Percentiles rank a stretch among this genome's conserved stretches.
These are phyloP conservation scores for Lophiotrema nucula DNA, from an alignment of 495 filamentous ascomycete genomes.

Conservation along the genomic window DNA sequence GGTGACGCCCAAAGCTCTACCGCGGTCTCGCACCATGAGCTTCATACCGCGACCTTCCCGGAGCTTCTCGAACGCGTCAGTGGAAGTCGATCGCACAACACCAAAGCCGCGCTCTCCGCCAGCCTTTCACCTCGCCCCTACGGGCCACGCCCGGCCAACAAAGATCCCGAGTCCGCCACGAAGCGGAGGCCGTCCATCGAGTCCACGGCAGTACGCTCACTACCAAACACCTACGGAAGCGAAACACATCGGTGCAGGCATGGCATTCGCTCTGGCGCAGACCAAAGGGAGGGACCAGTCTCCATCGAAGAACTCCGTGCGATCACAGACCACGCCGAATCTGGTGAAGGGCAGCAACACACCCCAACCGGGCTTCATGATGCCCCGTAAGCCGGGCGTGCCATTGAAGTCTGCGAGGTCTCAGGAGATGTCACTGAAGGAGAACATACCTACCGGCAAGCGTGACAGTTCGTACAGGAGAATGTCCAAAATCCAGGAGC, in stretches of 20 bases:
- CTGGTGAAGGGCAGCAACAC: slow-evolving; percentile 3
- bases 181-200: background rate
- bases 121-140: background rate
- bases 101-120: background rate
- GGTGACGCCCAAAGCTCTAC: slow-evolving; percentile 18
- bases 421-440: slow-evolving; percentile 8
- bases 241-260: slow-evolving; percentile 22
- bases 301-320: slow-evolving; percentile 17
- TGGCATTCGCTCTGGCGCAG: slow-evolving; percentile 15
- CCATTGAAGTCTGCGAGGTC: background rate
- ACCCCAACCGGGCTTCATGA: slow-evolving; percentile 9
- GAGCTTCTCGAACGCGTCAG: slow-evolving; percentile 3
- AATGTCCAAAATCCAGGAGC: slow-evolving; percentile 13
- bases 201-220: slow-evolving; percentile 10
- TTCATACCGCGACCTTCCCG: slow-evolving; percentile 19
- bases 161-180: slow-evolving; percentile 21
- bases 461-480: slow-evolving; percentile 12
- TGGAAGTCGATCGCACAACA: background rate
- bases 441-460: slow-evolving; percentile 18
- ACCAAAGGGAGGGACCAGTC: no score
- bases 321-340: slow-evolving; percentile 30
- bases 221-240: slow-evolving; percentile 6
- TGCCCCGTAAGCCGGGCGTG: slow-evolving; percentile 5
- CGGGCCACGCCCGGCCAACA: background rate
- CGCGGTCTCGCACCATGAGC: slow-evolving; percentile 30